Evolutionary conservation across 352 stramenopile genomes (phyloP), one percentile per base, ranked within the genome.

Genomic region (Pythium pyrilobum): DNA sequence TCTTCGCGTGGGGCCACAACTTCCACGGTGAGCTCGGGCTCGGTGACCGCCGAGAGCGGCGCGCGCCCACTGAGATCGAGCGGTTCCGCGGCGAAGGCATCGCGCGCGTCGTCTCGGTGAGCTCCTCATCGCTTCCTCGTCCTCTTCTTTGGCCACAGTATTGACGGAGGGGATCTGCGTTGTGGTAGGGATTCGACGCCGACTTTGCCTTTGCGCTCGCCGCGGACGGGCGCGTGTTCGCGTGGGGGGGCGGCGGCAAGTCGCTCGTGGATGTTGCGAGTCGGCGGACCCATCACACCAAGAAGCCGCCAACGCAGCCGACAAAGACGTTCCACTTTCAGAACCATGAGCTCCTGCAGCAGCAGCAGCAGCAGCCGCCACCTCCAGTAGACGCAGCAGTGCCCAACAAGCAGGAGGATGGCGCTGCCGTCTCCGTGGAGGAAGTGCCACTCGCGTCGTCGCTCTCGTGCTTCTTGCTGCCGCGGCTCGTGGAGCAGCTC

Each of bases 181-280:
- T 8, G 27, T 25, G 11, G 12, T 39, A 88, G 77, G 77, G 81
- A 2, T 88, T 87, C 52, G 78, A 86, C 40, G 64, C 74, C 13
- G 71, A 87, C 34, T 83, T 80, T 40, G 74, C 77, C 5, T 94
- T 97, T 36, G 92, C 92, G 8, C 51, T 95, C 10, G 74, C 83
- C 2, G 73, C 84, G 21, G 74, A 89, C 10, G 85, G 77, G 2
- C 81, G 92, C 28, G 72, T 97, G 12, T 96, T 92, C 57, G 65
- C 67, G 11, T 98, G 92, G 90, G 92, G 92, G 16, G 92, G 92
- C 7, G 80, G 76, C 10, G 75, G 77, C 4, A 63, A 44, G 48
- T 60, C 72, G 10, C 46, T 82, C 5, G 71, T 76, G 16, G 65
- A 79, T 37, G 43, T 46, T n/a, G 52, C 46, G 20, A 58, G 43